Conservation (phyloP, 352 stramenopile species). For the Pythium apleroticum region DNA sequence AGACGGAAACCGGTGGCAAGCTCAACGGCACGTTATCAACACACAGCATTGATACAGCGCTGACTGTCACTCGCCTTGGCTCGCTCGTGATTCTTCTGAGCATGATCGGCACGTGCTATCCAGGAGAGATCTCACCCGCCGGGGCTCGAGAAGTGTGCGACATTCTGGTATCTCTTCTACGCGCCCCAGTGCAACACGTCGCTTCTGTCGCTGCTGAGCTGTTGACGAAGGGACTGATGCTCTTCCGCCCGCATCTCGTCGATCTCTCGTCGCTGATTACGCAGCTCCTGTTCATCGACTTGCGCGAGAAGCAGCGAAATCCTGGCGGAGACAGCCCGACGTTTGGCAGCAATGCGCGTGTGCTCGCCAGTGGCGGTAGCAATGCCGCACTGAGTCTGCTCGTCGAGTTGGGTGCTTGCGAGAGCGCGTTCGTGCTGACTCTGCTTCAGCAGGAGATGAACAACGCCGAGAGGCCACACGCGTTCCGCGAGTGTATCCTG, state of each 20-base stretch:
- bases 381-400: constrained; percentile 74
- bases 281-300: constrained; percentile 71
- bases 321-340: constrained; percentile 34
- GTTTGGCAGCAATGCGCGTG: constrained; percentile 44
- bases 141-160: constrained; percentile 80
- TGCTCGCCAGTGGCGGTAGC: constrained; percentile 55
- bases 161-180: constrained; percentile 66
- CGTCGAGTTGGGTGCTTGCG: constrained; percentile 75
- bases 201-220: constrained; percentile 73
- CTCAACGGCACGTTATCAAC: constrained; percentile 30
- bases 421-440: constrained; percentile 74
- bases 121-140: constrained; percentile 74
- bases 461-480: constrained; percentile 60
- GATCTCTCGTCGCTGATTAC: constrained; percentile 76
- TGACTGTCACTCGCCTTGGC: constrained; percentile 62
- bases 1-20: constrained; percentile 55
- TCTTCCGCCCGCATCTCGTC: constrained; percentile 80
- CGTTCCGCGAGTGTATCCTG: constrained; percentile 74
- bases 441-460: constrained; percentile 85
- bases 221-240: constrained; percentile 79
- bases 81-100: constrained; percentile 79
- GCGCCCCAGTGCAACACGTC: constrained; percentile 51
- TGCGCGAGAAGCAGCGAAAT: constrained; percentile 68
- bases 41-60: constrained; percentile 26
- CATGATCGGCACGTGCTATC: constrained; percentile 87